Evolutionary conservation across 1,139 yeast genomes (phyloP), one percentile per base, ranked within the genome.

Genomic region (Pichia sp.): DNA sequence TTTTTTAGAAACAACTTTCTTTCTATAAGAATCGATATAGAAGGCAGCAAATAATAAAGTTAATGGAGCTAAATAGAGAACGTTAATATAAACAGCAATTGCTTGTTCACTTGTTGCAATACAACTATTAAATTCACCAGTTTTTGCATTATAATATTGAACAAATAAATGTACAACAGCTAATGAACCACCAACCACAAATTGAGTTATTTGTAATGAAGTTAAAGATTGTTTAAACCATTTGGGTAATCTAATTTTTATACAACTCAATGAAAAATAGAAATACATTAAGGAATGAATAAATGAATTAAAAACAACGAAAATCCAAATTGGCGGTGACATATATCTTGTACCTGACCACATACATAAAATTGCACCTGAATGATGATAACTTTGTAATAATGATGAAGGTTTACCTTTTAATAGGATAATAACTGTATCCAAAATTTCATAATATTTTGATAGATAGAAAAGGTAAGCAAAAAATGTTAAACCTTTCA

Each of bases 291-390:
- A 75, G 42, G 87, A 74, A 71, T 85, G 91, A 64, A 85, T 83
- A 64, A 84, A 80, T 16, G 89, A 83, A 72, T 84, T 85, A 77
- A 84, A 85, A 30, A 83, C 88, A 50, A 84, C 90, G 68, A 84
- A 84, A 59, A 84, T 81, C 93, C 91, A 84, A 64, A 84, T 84
- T 42, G 91, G 91, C 13, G 90, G 88, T 14, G 88, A 79, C 53
- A 80, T 79, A 67, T 72, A 85, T 53, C 91, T 72, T 53, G 83
- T 78, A 4, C 91, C 93, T 3, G 87, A 80, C 90, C 90, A 84
- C 91, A 84, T 84, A 60, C 88, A 83, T 71, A 84, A 73, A 84
- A 84, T 84, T 48, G 93, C 93, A 42, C 91, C 93, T 3, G 91
- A 80, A 66, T 85, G 93, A 66, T 84, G 91, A 68, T 84, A 84